Evolutionary conservation across 345 rosid species (phyloP).

Genomic region (Salix udensis): DNA sequence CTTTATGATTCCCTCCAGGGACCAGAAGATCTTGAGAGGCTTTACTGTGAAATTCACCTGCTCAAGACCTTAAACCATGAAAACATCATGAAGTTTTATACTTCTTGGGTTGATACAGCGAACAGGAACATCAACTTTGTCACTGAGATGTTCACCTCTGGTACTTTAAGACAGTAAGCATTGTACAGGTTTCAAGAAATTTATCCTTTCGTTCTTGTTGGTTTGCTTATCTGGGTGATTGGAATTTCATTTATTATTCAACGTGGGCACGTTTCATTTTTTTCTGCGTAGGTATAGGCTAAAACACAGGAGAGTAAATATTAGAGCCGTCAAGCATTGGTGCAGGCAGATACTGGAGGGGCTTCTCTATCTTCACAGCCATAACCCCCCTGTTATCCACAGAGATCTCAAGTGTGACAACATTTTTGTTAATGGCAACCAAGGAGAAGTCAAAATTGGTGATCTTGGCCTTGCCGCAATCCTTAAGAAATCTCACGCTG

Average conservation of each 20-base stretch:
- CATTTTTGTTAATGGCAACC: conserved; percentile 86
- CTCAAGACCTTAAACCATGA: conserved; percentile 87
- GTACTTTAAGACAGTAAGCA: conserved; percentile 88
- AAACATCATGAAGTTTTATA: conserved; percentile 85
- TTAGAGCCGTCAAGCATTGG: conserved; percentile 94
- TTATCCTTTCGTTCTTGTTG: background rate
- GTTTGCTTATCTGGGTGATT: conserved; percentile 10
- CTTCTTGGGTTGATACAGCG: conserved; percentile 88
- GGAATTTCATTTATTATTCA: background rate
- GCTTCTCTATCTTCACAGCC: conserved; percentile 69
- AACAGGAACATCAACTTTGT: conserved; percentile 87
- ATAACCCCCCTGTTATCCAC: conserved; percentile 66
- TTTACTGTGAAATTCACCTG: conserved; percentile 88
- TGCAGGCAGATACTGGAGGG: conserved; percentile 92
- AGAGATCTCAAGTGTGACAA: conserved; percentile 97
- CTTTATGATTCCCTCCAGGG: conserved; percentile 80
- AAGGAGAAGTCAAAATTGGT: conserved; percentile 92
- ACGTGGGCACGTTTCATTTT: background rate
- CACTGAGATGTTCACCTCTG: conserved; percentile 97
- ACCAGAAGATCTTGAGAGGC: conserved; percentile 94
- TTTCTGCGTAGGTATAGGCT: conserved; percentile 59
- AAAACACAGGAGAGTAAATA: conserved; percentile 81
- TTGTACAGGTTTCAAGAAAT: background rate
- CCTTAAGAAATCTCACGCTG: conserved; percentile 76
- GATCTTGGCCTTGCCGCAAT: conserved; percentile 97